A percentile compares a stretch with the other conserved stretches of the same genome.
These are phyloP conservation scores for Carex arenaria DNA, from an alignment of 202 grass and related monocot species.

Conservation along the genomic window DNA sequence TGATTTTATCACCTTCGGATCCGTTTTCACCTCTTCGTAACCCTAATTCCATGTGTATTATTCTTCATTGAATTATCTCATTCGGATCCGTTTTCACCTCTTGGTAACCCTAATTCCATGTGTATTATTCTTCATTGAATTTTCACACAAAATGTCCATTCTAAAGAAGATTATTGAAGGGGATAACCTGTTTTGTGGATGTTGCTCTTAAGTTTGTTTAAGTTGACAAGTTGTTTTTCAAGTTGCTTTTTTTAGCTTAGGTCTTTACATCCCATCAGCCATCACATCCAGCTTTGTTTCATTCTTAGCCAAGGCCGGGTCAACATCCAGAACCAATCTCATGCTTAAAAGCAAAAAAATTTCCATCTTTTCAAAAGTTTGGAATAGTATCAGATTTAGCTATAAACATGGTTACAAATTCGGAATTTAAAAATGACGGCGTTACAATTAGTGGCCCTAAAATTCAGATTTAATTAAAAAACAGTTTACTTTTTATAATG, in stretches of 20 bases:
- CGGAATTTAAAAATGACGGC: too few relatives aligned
- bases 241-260: not conserved
- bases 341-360: not conserved
- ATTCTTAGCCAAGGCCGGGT: not conserved
- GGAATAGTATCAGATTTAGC: not conserved
- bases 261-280: conserved; percentile 6
- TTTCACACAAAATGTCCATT: not conserved
- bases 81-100: too few relatives aligned
- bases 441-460: too few relatives aligned
- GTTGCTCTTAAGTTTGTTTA: conserved; percentile 9
- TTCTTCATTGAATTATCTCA: not conserved
- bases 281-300: not conserved
- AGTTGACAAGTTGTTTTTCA: conserved; percentile 13
- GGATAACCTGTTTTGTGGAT: not conserved
- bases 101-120: too few relatives aligned
- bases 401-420: not conserved
- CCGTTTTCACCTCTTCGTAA: too few relatives aligned
- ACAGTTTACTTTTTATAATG: not conserved
- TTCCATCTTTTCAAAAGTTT: conserved; percentile 9
- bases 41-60: not conserved
- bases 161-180: not conserved
- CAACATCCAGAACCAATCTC: conserved; percentile 2
- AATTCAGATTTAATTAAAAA: not conserved
- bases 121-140: not conserved
- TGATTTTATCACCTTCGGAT: too few relatives aligned